phyloP scores from a whole-genome alignment of 208 protist genomes.

The Angomonas deanei region DNA sequence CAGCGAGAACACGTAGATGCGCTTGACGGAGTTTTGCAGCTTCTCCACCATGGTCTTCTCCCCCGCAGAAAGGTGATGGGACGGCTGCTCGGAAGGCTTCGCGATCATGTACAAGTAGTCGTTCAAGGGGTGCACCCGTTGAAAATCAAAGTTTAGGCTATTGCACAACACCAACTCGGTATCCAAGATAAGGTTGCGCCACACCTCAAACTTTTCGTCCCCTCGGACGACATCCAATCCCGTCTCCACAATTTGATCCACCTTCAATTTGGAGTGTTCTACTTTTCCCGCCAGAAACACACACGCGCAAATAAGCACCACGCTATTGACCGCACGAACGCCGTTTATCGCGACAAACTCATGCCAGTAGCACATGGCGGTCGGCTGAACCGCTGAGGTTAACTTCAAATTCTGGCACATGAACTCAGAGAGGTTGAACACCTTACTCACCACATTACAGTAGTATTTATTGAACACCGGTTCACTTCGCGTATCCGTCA shows the following conservation, averaged over 20 bases:
- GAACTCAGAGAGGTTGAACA: constrained; percentile 68
- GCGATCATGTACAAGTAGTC: constrained; percentile 39
- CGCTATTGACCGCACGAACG: constrained; percentile 44
- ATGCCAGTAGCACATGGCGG: constrained; percentile 83
- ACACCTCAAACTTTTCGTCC: constrained; percentile 32
- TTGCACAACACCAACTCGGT: constrained; percentile 75
- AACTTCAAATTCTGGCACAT: constrained; percentile 52
- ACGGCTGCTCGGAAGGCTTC: constrained; percentile 5
- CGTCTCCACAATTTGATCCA: constrained; percentile 42
- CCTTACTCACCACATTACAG: constrained; percentile 37
- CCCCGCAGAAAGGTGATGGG: constrained; percentile 2
- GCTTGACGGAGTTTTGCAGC: constrained; percentile 41
- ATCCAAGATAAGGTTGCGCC: constrained; percentile 60
- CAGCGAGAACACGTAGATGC: constrained; percentile 63
- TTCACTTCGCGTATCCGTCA: constrained; percentile 14
- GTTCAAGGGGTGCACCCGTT: constrained; percentile 51
- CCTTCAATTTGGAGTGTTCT: constrained; percentile 74
- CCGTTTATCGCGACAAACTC: constrained; percentile 67
- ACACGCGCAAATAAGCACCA: constrained; percentile 68
- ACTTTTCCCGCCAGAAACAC: constrained; percentile 84
- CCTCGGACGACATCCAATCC: constrained; percentile 55
- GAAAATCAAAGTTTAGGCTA: constrained; percentile 74
- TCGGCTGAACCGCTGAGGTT: constrained; percentile 50
- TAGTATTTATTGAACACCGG: constrained; percentile 47
- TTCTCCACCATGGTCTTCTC: constrained; percentile 9